Percentiles rank a stretch among this genome's conserved stretches.
These are phyloP conservation scores for Starmera dryadoides DNA, from an alignment of 805 yeast genomes.

Conservation along the genomic window DNA sequence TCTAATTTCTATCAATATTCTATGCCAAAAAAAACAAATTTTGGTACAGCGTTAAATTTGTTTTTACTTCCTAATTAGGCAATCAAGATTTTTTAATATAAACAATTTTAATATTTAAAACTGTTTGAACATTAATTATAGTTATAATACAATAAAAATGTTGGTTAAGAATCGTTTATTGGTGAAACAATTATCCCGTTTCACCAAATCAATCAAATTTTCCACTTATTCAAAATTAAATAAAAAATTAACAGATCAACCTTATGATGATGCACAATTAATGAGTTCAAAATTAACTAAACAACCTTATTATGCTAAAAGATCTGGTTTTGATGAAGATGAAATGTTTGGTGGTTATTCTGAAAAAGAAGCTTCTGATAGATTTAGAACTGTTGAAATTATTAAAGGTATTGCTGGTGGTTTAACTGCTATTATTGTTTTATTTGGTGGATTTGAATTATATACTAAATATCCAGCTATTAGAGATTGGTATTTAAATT, in stretches of 20 bases:
- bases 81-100: background rate
- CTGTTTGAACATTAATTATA: no score
- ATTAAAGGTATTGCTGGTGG: constrained; percentile 40
- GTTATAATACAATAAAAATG: no score
- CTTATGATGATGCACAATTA: constrained; percentile 27
- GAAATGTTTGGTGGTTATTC: constrained; percentile 10
- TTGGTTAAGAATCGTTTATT: no score
- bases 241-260: constrained; percentile 16
- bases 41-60: no score
- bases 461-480: constrained; percentile 28
- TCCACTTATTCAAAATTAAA: no score
- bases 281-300: constrained; percentile 19
- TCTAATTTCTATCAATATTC: no score
- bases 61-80: background rate
- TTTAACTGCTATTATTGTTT: constrained; percentile 27
- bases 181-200: no score
- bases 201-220: background rate
- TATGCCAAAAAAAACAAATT: no score
- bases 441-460: constrained; percentile 33
- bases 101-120: no score
- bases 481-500: constrained; percentile 23
- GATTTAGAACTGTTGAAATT: constrained; percentile 32
- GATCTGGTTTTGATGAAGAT: constrained; percentile 16
- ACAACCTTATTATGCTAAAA: constrained; percentile 22
- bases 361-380: constrained; percentile 18